Conservation (phyloP, 2,329 filamentous ascomycete species). For the Fusarium tanahbumbuense region DNA sequence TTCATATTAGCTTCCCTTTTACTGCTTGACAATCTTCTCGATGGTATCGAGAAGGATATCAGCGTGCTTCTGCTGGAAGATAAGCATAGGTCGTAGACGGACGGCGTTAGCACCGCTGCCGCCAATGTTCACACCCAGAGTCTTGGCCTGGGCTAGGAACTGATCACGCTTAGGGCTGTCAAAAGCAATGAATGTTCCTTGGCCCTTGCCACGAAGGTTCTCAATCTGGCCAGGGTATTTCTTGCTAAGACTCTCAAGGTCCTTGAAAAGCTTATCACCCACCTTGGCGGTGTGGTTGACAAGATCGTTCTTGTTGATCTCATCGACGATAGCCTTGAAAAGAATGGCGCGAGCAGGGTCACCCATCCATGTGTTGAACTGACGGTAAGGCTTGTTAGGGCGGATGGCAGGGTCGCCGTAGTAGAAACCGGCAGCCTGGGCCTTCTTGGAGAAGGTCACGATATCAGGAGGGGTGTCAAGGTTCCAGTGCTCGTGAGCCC, state of each 20-base stretch:
- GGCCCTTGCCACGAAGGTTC: constrained; percentile 87
- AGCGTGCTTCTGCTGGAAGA: constrained; percentile 91
- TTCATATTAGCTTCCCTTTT: constrained; percentile 27
- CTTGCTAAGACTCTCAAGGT: constrained; percentile 73
- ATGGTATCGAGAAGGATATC: constrained; percentile 83
- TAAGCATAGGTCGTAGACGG: constrained; percentile 86
- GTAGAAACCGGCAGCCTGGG: constrained; percentile 93
- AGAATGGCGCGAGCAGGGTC: constrained; percentile 86
- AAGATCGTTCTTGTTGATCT: constrained; percentile 81
- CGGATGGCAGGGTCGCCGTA: constrained; percentile 82
- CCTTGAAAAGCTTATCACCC: constrained; percentile 80
- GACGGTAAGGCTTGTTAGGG: constrained; percentile 92
- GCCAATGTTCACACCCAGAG: constrained; percentile 85
- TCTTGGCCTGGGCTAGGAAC: constrained; percentile 83
- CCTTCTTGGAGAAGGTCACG: constrained; percentile 96
- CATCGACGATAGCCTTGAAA: constrained; percentile 86
- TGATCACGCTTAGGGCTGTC: constrained; percentile 84
- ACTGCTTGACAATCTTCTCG: constrained; percentile 75
- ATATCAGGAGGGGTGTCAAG: constrained; percentile 85
- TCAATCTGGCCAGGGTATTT: constrained; percentile 81
- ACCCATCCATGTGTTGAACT: constrained; percentile 99
- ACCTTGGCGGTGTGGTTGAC: constrained; percentile 82
- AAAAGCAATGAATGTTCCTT: constrained; percentile 94
- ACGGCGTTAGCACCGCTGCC: constrained; percentile 82
- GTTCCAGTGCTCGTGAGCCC: constrained; percentile 96